Conservation (phyloP, 1,139 yeast species). For the Kurtzmaniella quercitrusa region DNA sequence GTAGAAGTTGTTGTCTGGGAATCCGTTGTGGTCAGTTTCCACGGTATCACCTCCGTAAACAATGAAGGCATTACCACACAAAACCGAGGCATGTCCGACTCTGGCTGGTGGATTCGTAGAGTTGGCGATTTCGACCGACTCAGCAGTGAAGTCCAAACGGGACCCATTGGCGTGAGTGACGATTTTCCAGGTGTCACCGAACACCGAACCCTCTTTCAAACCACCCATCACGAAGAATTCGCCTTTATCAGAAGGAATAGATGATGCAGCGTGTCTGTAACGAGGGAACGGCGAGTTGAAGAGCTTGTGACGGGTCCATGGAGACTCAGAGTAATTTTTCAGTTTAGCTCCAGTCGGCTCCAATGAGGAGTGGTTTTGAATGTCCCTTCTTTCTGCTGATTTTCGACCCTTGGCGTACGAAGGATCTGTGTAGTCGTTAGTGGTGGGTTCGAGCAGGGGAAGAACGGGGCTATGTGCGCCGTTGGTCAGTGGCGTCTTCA, state of each 20-base stretch:
- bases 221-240: constrained; percentile 94
- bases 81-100: constrained; percentile 90
- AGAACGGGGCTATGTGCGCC: constrained; percentile 4
- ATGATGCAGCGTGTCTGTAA: constrained; percentile 85
- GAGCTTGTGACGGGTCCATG: constrained; percentile 75
- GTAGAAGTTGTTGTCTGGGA: constrained; percentile 84
- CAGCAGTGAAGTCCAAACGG: constrained; percentile 41
- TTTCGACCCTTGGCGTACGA: neutral
- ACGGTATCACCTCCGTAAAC: constrained; percentile 96
- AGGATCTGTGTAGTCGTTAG: constrained; percentile 1
- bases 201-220: constrained; percentile 83
- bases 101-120: constrained; percentile 82
- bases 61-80: constrained; percentile 93
- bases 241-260: constrained; percentile 71
- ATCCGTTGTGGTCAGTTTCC: constrained; percentile 73
- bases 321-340: constrained; percentile 26
- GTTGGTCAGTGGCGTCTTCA: constrained; percentile 8
- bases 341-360: constrained; percentile 4
- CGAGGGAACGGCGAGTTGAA: constrained; percentile 88
- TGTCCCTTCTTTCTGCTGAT: neutral
- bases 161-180: constrained; percentile 33
- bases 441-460: neutral
- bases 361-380: constrained; percentile 3
- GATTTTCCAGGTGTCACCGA: constrained; percentile 90
- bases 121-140: constrained; percentile 54